phyloP scores from a whole-genome alignment of 108 stramenopile genomes.

The Thalassiosira profunda region DNA sequence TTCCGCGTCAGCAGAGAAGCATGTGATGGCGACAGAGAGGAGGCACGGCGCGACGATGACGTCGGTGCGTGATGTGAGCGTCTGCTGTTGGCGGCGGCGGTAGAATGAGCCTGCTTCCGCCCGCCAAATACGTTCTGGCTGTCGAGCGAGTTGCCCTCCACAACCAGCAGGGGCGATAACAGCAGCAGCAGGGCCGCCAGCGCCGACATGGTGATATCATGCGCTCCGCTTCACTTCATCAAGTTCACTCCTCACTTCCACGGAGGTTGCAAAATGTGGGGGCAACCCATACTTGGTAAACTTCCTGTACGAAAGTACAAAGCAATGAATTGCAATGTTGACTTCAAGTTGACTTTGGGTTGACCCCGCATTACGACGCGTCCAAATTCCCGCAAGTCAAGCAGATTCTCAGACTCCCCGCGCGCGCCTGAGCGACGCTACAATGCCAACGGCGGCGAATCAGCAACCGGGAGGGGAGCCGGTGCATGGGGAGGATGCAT shows the following conservation, averaged over 20 bases:
- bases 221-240: no score
- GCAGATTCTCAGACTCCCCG: background rate
- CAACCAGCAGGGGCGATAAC: background rate
- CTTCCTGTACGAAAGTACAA: background rate
- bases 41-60: background rate
- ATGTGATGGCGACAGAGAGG: no score
- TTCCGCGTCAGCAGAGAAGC: background rate
- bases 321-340: background rate
- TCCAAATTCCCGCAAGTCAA: constrained; percentile 38
- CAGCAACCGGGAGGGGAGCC: no score
- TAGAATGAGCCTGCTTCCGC: background rate
- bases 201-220: background rate
- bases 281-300: background rate
- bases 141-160: background rate
- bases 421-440: constrained; percentile 16
- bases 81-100: background rate
- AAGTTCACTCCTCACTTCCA: no score
- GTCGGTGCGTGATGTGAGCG: background rate
- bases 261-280: no score
- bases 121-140: constrained; percentile 28
- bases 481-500: constrained; percentile 94
- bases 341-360: constrained; percentile 78
- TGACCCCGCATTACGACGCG: no score
- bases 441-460: no score
- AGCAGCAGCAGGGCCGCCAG: background rate